phyloP scores from a whole-genome alignment of 495 filamentous ascomycete genomes.

The Melanomma pulvis-pyrius region DNA sequence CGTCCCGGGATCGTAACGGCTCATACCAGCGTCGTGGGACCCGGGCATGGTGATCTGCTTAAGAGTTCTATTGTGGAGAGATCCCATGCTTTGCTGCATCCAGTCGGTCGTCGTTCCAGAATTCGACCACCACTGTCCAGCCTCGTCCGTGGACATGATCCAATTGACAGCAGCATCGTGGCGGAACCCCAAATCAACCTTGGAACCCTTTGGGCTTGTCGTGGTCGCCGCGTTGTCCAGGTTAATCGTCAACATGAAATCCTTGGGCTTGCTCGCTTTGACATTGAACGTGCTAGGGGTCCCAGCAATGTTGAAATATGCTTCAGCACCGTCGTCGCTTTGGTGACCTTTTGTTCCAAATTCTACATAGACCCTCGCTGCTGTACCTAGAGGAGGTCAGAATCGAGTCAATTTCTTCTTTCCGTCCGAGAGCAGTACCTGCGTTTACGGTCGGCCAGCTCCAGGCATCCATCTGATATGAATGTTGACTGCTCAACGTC shows the following conservation, averaged over 20 bases:
- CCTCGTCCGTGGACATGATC: conserved; percentile 35
- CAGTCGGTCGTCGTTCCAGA: conserved; percentile 24
- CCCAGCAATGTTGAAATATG: conserved; percentile 30
- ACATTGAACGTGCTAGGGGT: conserved; percentile 26
- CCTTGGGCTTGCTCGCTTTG: conserved; percentile 18
- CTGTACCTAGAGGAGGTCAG: conserved; percentile 5
- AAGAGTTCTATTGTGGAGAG: conserved; percentile 29
- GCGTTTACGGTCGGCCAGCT: conserved; percentile 33
- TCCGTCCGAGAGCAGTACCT: conserved; percentile 13
- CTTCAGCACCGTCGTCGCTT: conserved; percentile 36
- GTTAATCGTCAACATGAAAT: conserved; percentile 24
- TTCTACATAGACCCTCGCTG: conserved; percentile 33
- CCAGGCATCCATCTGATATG: conserved; percentile 38
- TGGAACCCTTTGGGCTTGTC: conserved; percentile 19
- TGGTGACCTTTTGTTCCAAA: conserved; percentile 23
- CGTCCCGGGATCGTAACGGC: conserved; percentile 21
- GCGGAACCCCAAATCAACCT: conserved; percentile 31
- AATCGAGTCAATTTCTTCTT: no score
- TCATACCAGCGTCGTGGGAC: conserved; percentile 38
- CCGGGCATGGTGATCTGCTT: conserved; percentile 38
- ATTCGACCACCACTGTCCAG: conserved; percentile 32
- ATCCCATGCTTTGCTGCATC: conserved; percentile 38
- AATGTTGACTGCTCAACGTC: conserved; percentile 31
- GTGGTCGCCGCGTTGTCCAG: conserved; percentile 26
- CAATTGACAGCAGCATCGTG: conserved; percentile 34